A percentile compares a stretch with the other conserved stretches of the same genome.
These are phyloP conservation scores for Fennellomyces sp. DNA, from an alignment of 371 early-diverging fungal genomes.

Conservation along the genomic window DNA sequence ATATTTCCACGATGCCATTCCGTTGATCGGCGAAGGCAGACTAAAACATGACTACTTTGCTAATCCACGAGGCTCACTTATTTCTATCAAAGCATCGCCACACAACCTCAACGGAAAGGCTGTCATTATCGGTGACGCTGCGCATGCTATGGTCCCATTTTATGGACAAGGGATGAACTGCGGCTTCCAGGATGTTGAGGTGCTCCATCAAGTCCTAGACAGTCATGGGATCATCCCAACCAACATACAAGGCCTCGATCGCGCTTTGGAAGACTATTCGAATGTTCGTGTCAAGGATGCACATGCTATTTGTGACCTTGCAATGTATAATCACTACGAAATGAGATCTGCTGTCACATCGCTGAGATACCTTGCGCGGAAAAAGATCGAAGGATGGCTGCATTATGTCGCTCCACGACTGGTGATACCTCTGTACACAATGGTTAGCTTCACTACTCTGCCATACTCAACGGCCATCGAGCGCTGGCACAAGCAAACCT, in stretches of 20 bases:
- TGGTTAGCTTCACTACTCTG: constrained; percentile 92
- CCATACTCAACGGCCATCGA: constrained; percentile 81
- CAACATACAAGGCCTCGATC: constrained; percentile 34
- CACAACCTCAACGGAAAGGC: constrained; percentile 79
- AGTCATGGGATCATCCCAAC: constrained; percentile 43
- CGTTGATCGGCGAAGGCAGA: constrained; percentile 74
- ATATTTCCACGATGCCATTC: constrained; percentile 86
- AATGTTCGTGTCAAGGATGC: constrained; percentile 76
- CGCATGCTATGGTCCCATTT: constrained; percentile 98
- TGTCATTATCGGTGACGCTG: constrained; percentile 94
- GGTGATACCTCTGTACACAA: constrained; percentile 92
- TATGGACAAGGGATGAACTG: constrained; percentile 98
- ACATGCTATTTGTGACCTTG: constrained; percentile 93
- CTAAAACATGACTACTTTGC: constrained; percentile 76
- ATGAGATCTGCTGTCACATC: constrained; percentile 89
- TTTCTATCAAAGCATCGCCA: constrained; percentile 86
- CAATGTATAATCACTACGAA: constrained; percentile 93
- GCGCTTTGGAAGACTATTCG: constrained; percentile 79
- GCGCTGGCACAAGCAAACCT: constrained; percentile 61
- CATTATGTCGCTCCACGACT: constrained; percentile 71
- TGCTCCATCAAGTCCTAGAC: constrained; percentile 72
- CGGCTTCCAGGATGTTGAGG: constrained; percentile 93
- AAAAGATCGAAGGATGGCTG: constrained; percentile 76
- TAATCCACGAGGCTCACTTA: constrained; percentile 86
- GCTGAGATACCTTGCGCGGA: constrained; percentile 71